Evolutionary conservation across 305 asterid genomes (phyloP).

Genomic region (Rubia tinctorum): DNA sequence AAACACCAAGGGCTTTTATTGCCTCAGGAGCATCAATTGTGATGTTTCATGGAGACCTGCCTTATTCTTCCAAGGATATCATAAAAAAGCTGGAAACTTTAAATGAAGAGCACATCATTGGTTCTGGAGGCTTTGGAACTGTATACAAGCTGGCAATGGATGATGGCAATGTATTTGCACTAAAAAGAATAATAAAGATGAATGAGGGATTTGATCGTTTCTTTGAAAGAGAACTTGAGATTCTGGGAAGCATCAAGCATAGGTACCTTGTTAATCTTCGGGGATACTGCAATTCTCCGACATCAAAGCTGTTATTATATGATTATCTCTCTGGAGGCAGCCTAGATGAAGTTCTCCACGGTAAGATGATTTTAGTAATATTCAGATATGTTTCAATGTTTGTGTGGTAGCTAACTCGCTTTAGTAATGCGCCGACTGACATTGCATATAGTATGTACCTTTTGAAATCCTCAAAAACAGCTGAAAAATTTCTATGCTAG

Average conservation of each 20-base stretch:
- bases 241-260: slow-evolving; percentile 98
- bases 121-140: slow-evolving; percentile 97
- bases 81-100: slow-evolving; percentile 76
- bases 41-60: slow-evolving; percentile 94
- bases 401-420: not conserved
- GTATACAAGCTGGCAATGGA: slow-evolving; percentile 98
- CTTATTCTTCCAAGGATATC: slow-evolving; percentile 91
- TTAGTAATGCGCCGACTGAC: not conserved
- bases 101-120: slow-evolving; percentile 87
- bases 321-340: slow-evolving; percentile 95
- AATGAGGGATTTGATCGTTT: slow-evolving; percentile 91
- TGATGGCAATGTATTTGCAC: slow-evolving; percentile 90
- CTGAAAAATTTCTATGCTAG: not conserved
- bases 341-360: slow-evolving; percentile 96
- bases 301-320: slow-evolving; percentile 81
- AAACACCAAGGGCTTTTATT: slow-evolving; percentile 14
- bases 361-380: slow-evolving; percentile 35
- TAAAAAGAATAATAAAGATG: slow-evolving; percentile 85
- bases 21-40: slow-evolving; percentile 93
- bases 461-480: not conserved
- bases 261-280: slow-evolving; percentile 89
- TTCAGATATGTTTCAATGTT: not conserved
- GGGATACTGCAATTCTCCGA: slow-evolving; percentile 97
- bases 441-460: not conserved
- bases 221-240: slow-evolving; percentile 96